Evolutionary conservation across 345 rosid genomes (phyloP), one percentile per base, ranked within the genome.

Genomic region (Salix dunnii): DNA sequence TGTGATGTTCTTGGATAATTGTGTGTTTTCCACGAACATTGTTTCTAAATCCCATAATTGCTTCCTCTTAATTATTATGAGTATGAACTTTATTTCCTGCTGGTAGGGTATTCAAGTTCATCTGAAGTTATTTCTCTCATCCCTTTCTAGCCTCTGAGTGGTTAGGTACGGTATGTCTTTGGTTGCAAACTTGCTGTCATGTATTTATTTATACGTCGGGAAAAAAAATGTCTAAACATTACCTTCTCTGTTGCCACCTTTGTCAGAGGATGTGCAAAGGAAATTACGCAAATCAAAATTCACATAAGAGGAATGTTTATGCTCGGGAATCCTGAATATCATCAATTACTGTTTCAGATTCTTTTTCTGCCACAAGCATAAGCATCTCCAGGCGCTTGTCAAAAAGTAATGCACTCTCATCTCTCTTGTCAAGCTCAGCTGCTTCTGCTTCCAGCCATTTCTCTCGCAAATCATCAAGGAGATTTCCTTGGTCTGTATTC

Each of bases 381-480:
- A 93, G 97, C 86, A 92, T 87, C 85, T 89, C 90, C 20, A 96
- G 91, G 77, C 92, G 98, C 82, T 84, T 92, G 80, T 96, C 99
- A 69, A 96, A 96, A 55, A 89, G 79, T 69, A 92, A 79, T 28
- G 98, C 96, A 71, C 98, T 96, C 82, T 92, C 98, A 20, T 96
- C 99, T 88, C 99, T 92, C 94, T 92, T 71, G 85, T 93, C 98
- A 74, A 92, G 97, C 87, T 93, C 98, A 51, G 91, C 95, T 66
- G 90, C 99, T 80, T 96, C 97, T 28, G 92, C 97, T 88, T 93
- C 98, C 74, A 93, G 99, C 99, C 99, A 93, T 86, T 93, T 93
- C 76, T 93, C 99, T 51, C 99, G 86, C 78, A 96, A 83, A 83
- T 93, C 98, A 80, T 93, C 98, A 7, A 96, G 93, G 63, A 96